Evolutionary conservation across 2,329 filamentous ascomycete species (phyloP).

Genomic region (Aspergillus tanneri): DNA sequence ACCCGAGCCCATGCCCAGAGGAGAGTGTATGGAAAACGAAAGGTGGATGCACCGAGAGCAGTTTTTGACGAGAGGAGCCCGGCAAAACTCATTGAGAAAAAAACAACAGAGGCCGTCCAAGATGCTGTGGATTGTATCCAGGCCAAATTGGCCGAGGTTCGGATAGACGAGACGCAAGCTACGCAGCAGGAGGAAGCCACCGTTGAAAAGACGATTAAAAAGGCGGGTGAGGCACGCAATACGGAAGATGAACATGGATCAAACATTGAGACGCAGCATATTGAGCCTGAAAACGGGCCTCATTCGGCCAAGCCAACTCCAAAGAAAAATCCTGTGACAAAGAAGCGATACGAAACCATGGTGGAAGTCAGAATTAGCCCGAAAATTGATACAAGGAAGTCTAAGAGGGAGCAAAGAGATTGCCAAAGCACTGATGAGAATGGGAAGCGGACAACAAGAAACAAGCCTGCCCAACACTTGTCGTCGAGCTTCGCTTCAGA

Average conservation of each 20-base stretch:
- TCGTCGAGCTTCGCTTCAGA: conserved; percentile 38
- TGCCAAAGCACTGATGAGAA: conserved; percentile 1
- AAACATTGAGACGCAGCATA: neutral
- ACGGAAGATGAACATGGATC: neutral
- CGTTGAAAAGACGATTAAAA: neutral
- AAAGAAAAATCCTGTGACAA: neutral
- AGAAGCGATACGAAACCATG: conserved; percentile 24
- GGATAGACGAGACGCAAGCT: conserved; percentile 20
- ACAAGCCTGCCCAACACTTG: conserved; percentile 21
- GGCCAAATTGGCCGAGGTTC: conserved; percentile 29
- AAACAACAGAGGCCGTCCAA: conserved; percentile 4
- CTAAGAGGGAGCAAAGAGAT: neutral
- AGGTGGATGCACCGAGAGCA: conserved; percentile 35
- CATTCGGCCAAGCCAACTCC: neutral
- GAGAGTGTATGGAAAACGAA: conserved; percentile 39
- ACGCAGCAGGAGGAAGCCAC: neutral
- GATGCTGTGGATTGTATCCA: conserved; percentile 25
- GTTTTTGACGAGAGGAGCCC: conserved; percentile 37
- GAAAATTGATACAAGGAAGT: neutral
- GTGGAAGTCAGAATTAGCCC: conserved; percentile 30
- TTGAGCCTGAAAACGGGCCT: conserved; percentile 4
- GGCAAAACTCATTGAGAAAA: conserved; percentile 11
- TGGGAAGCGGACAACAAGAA: conserved; percentile 19
- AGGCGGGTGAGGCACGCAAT: neutral
- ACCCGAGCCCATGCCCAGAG: conserved; percentile 26